phyloP scores from a whole-genome alignment of 2,329 filamentous ascomycete genomes.

The Neonectria faginata region DNA sequence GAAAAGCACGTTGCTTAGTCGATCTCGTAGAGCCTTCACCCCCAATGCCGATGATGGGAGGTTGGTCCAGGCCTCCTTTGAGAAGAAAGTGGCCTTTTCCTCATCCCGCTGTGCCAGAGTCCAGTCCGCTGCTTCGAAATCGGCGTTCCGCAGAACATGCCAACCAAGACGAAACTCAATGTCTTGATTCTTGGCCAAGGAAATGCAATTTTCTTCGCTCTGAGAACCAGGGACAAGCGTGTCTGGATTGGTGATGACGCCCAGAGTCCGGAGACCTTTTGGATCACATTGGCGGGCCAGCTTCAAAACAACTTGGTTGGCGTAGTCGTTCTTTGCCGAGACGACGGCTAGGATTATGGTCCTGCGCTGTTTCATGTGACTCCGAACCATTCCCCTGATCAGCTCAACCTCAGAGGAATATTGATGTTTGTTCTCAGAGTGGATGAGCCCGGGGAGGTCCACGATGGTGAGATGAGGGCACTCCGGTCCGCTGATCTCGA shows the following conservation, averaged over 20 bases:
- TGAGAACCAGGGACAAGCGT: constrained; percentile 21
- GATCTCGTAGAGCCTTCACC: constrained; percentile 58
- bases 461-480: constrained; percentile 58
- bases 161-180: constrained; percentile 32
- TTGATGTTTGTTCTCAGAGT: constrained; percentile 50
- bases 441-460: constrained; percentile 60
- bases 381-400: constrained; percentile 52
- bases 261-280: constrained; percentile 21
- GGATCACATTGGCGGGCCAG: constrained; percentile 6
- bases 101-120: constrained; percentile 52
- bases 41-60: constrained; percentile 56
- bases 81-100: constrained; percentile 59
- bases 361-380: constrained; percentile 55
- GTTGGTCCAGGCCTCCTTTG: constrained; percentile 52
- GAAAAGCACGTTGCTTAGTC: constrained; percentile 64
- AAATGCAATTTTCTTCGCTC: constrained; percentile 17
- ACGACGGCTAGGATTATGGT: constrained; percentile 61
- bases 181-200: constrained; percentile 25
- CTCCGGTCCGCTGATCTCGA: constrained; percentile 39
- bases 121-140: constrained; percentile 36
- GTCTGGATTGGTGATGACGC: constrained; percentile 36
- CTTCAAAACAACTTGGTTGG: constrained; percentile 17
- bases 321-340: constrained; percentile 53
- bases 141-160: constrained; percentile 40
- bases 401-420: constrained; percentile 48